These are phyloP conservation scores for Flammula alnicola DNA, from an alignment of 1,284 basidiomycete genomes.

Conservation along the genomic window DNA sequence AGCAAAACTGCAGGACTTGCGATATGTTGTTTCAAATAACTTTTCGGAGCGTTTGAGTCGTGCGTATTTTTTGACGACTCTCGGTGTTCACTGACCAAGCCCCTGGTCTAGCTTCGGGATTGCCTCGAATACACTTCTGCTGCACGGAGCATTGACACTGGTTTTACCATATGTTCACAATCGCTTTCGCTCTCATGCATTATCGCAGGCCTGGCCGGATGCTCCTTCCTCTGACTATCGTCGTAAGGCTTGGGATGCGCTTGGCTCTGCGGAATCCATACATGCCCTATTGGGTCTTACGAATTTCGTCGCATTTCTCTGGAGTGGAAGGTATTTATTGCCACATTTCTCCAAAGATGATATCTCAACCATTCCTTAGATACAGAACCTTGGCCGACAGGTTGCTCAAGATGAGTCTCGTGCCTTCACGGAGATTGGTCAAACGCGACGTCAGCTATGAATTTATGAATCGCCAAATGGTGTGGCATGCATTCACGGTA, in stretches of 20 bases:
- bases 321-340: conserved; percentile 76
- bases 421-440: conserved; percentile 74
- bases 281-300: conserved; percentile 65
- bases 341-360: conserved; percentile 7
- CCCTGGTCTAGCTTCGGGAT: conserved; percentile 53
- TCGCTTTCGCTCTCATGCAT: conserved; percentile 75
- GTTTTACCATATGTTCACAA: conserved; percentile 80
- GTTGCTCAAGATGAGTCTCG: conserved; percentile 78
- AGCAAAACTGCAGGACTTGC: conserved; percentile 87
- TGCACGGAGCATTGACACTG: conserved; percentile 79
- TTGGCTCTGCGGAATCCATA: conserved; percentile 72
- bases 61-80: conserved; percentile 29
- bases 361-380: conserved; percentile 43
- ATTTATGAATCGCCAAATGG: conserved; percentile 99
- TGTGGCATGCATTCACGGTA: conserved; percentile 98
- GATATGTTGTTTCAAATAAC: conserved; percentile 47
- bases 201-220: conserved; percentile 90
- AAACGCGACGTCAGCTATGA: conserved; percentile 94
- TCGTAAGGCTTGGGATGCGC: conserved; percentile 75
- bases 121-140: conserved; percentile 64
- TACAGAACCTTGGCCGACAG: conserved; percentile 89
- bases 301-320: conserved; percentile 86
- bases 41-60: conserved; percentile 34
- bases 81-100: not conserved
- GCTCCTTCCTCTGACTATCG: conserved; percentile 78